These are phyloP conservation scores for Neurospora sp. DNA, from an alignment of 495 filamentous ascomycete species.

Conservation along the genomic window DNA sequence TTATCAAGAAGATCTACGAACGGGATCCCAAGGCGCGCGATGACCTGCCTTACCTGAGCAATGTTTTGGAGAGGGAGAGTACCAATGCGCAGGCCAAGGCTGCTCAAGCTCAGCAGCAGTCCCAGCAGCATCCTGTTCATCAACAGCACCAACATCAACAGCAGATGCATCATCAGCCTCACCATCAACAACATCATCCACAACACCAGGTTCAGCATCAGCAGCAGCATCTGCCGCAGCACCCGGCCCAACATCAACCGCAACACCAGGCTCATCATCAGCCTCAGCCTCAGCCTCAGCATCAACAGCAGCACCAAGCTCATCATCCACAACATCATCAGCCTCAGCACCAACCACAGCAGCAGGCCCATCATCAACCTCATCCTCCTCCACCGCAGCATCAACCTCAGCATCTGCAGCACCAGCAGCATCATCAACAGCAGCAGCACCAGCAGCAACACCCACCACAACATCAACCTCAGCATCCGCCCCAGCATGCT, in stretches of 20 bases:
- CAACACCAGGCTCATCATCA: not conserved
- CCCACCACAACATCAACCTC: not conserved
- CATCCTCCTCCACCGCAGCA: not conserved
- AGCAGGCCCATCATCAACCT: slow-evolving; percentile 3
- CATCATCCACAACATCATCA: not conserved
- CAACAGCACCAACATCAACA: slow-evolving; percentile 1
- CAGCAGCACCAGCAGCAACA: not conserved
- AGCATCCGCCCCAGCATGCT: slow-evolving; percentile 3
- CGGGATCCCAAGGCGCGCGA: slow-evolving; percentile 38
- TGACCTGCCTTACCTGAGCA: slow-evolving; percentile 39
- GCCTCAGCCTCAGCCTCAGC: slow-evolving; percentile 3
- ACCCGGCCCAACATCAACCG: not conserved
- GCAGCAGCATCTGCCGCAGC: slow-evolving; percentile 1
- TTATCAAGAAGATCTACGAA: slow-evolving; percentile 50
- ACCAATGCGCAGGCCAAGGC: slow-evolving; percentile 3
- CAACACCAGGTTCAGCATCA: not conserved
- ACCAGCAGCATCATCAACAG: not conserved
- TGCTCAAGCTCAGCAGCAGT: slow-evolving; percentile 5
- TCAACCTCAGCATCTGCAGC: not conserved
- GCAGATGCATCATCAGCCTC: slow-evolving; percentile 2
- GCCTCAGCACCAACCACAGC: not conserved
- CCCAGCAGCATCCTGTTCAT: not conserved
- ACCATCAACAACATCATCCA: slow-evolving; percentile 1
- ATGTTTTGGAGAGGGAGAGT: slow-evolving; percentile 34
- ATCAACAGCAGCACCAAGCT: not conserved